These are phyloP conservation scores for Allomyces macrogynus DNA, from an alignment of 192 early-diverging fungal genomes.

Conservation along the genomic window DNA sequence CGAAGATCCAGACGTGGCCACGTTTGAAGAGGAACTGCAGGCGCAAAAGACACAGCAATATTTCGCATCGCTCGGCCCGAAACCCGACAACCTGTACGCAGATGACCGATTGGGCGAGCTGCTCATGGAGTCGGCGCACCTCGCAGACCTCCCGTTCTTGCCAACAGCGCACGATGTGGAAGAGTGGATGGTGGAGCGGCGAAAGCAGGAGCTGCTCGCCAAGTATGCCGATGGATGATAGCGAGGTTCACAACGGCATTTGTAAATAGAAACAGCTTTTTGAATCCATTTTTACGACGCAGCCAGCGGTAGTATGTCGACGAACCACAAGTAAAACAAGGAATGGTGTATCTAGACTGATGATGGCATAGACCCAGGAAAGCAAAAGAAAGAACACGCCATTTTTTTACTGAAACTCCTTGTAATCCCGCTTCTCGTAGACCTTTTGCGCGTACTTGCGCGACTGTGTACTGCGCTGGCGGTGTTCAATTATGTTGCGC, in stretches of 20 bases:
- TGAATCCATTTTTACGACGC: too few species aligned
- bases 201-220: slow-evolving; percentile 34
- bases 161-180: slow-evolving; percentile 52
- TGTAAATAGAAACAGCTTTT: too few species aligned
- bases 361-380: too few species aligned
- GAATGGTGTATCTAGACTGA: too few species aligned
- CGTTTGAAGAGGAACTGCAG: slow-evolving; percentile 6
- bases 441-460: slow-evolving; percentile 1
- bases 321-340: too few species aligned
- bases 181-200: slow-evolving; percentile 43
- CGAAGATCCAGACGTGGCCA: slow-evolving; percentile 8
- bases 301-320: too few species aligned
- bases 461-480: not conserved
- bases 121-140: slow-evolving; percentile 14
- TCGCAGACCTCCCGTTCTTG: slow-evolving; percentile 13
- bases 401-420: not conserved
- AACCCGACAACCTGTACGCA: slow-evolving; percentile 1
- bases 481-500: slow-evolving; percentile 1
- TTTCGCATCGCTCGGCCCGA: not conserved
- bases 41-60: slow-evolving; percentile 9
- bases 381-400: too few species aligned
- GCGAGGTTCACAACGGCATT: too few species aligned
- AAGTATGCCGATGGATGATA: not conserved
- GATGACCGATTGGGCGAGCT: slow-evolving; percentile 9
- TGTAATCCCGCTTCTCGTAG: slow-evolving; percentile 2